Base-by-base conservation (phyloP, 352 stramenopile species). In the Halophytophthora polymorphica region DNA sequence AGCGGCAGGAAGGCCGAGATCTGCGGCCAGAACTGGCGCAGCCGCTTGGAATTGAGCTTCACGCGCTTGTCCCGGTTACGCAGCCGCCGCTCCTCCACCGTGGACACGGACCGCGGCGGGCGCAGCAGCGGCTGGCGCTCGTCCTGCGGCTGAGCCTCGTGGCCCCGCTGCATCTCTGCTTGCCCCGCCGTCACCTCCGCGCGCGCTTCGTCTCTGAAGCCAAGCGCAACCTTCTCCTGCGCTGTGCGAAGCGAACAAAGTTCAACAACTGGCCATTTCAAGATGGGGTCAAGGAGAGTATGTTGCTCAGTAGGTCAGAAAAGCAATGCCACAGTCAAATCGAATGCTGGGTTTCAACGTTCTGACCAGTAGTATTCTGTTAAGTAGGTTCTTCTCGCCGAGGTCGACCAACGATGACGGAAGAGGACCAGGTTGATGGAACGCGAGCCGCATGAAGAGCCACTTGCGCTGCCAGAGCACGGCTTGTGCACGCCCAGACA, bases 11-110 rank as follows among this genome's bases (percentile, higher is more conserved):
- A 85, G 28, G 28, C 19, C 1, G 66, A 64, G 34, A 85, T 69
- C 10, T 40, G 45, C 13, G 58, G 53, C 73, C 71, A 85, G 29
- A 74, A 31, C 43, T 68, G 57, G 42, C 73, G 71, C 56, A 85
- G 45, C 17, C 73, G 66, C 64, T 85, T 85, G 22, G 73, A 85
- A 23, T 75, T 52, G 22, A 85, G 38, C 59, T 83, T 82, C 33
- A 85, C 60, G 48, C 73, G 73, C 61, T 81, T 83, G 43, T 45
- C 33, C 12, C 59, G 53, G 49, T 85, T 85, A 15, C 71, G 71
- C 41, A 40, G 38, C 23, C 57, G 63, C 46, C 68, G 70, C 48
- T 80, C 57, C 41, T 65, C 65, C 31, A 67, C 52, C 50, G 58
- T 71, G 18, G 61, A 69, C 41, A 67, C 45, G 38, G 37, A 43